These are phyloP conservation scores for Monilinia polystroma DNA, from an alignment of 2,329 filamentous ascomycete genomes.

Conservation along the genomic window DNA sequence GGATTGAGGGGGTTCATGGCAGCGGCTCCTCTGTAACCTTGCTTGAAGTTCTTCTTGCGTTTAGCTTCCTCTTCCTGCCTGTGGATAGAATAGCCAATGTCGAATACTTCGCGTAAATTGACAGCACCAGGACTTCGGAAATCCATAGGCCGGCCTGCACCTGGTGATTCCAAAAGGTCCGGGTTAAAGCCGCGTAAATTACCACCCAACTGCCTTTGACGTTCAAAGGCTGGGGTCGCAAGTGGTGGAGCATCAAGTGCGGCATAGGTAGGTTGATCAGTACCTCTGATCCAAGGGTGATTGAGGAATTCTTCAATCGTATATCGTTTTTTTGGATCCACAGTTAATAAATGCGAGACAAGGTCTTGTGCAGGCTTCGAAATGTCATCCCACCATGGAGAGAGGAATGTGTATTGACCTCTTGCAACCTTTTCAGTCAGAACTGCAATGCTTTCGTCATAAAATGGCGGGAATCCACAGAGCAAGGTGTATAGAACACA, in stretches of 20 bases:
- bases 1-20: constrained; percentile 66
- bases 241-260: constrained; percentile 69
- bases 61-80: constrained; percentile 95
- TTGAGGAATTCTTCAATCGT: constrained; percentile 88
- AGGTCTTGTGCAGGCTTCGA: constrained; percentile 92
- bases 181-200: constrained; percentile 56
- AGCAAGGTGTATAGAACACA: constrained; percentile 96
- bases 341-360: constrained; percentile 87
- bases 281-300: constrained; percentile 86
- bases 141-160: constrained; percentile 70
- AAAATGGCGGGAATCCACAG: constrained; percentile 97
- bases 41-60: constrained; percentile 76
- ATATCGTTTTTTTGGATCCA: constrained; percentile 93
- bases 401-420: constrained; percentile 95
- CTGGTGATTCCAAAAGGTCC: constrained; percentile 55
- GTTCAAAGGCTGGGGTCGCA: constrained; percentile 59
- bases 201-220: constrained; percentile 33
- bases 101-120: constrained; percentile 95
- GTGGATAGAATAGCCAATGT: constrained; percentile 97
- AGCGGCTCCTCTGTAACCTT: constrained; percentile 63
- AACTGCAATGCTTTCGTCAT: constrained; percentile 96
- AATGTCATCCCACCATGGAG: constrained; percentile 99
- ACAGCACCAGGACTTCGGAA: constrained; percentile 94
- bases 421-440: constrained; percentile 96
- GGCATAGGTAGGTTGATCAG: constrained; percentile 64